These are phyloP conservation scores for Cyclospora cayetanensis DNA, from an alignment of 169 alveolate genomes.

Conservation along the genomic window DNA sequence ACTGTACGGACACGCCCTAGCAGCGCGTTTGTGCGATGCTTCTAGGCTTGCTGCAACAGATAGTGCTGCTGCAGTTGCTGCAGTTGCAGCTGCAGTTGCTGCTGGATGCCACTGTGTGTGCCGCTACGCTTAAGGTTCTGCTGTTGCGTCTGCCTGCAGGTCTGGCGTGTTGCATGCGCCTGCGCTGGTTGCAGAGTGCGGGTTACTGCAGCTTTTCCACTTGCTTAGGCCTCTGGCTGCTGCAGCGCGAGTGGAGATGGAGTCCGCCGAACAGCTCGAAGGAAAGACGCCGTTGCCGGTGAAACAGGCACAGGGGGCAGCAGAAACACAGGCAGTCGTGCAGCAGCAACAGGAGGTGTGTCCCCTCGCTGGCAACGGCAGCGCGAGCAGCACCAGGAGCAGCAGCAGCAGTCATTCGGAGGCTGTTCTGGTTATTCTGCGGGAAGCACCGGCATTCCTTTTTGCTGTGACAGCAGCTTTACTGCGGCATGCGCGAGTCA, in stretches of 20 bases:
- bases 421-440: background rate
- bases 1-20: too few species aligned
- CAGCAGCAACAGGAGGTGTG: background rate
- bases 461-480: constrained; percentile 28
- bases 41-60: background rate
- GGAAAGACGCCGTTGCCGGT: background rate
- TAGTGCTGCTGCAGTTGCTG: constrained; percentile 6
- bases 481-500: constrained; percentile 28
- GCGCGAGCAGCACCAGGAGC: background rate
- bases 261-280: background rate
- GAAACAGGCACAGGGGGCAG: background rate
- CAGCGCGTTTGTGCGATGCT: background rate
- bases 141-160: background rate
- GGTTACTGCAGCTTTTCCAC: constrained; percentile 45
- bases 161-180: constrained; percentile 31
- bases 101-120: background rate
- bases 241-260: background rate
- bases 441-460: constrained; percentile 16
- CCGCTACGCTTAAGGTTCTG: background rate
- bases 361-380: background rate
- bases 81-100: constrained; percentile 12
- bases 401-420: background rate
- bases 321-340: background rate
- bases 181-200: constrained; percentile 21
- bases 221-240: constrained; percentile 44